Conservation (phyloP, 2,329 filamentous ascomycete genomes). For the Ceratocystiopsis sp. region DNA sequence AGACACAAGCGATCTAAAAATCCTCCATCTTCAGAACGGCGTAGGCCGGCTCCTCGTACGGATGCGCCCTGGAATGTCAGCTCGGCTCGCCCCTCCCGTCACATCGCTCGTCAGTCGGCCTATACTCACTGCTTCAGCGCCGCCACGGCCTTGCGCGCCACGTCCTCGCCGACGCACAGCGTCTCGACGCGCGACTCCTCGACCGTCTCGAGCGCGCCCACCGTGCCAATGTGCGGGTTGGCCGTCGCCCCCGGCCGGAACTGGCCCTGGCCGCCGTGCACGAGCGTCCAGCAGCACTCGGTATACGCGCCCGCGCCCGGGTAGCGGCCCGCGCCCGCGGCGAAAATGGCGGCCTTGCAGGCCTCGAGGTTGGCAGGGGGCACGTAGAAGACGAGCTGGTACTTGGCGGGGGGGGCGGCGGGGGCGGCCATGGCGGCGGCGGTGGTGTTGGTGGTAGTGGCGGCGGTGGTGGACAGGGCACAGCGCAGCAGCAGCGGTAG, state of each 20-base stretch:
- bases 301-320: constrained; percentile 33
- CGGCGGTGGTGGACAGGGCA: too few relatives aligned
- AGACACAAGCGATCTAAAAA: constrained; percentile 22
- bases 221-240: constrained; percentile 44
- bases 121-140: constrained; percentile 44
- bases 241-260: constrained; percentile 46
- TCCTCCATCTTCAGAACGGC: constrained; percentile 31
- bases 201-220: constrained; percentile 34
- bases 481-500: too few relatives aligned
- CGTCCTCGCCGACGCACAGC: constrained; percentile 41
- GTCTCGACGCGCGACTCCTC: constrained; percentile 47
- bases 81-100: not conserved
- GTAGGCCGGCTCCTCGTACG: constrained; percentile 35
- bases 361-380: constrained; percentile 20
- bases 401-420: too few relatives aligned
- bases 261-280: constrained; percentile 30
- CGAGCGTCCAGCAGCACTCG: constrained; percentile 31
- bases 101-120: too few relatives aligned
- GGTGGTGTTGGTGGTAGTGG: too few relatives aligned
- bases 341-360: constrained; percentile 38
- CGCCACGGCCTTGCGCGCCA: constrained; percentile 36
- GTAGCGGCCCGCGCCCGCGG: constrained; percentile 38
- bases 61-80: constrained; percentile 24
- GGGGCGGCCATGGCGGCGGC: too few relatives aligned
- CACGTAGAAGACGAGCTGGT: constrained; percentile 1